Evolutionary conservation across 1,284 basidiomycete genomes (phyloP), one percentile per base, ranked within the genome.

Genomic region (Thelephora terrestris): DNA sequence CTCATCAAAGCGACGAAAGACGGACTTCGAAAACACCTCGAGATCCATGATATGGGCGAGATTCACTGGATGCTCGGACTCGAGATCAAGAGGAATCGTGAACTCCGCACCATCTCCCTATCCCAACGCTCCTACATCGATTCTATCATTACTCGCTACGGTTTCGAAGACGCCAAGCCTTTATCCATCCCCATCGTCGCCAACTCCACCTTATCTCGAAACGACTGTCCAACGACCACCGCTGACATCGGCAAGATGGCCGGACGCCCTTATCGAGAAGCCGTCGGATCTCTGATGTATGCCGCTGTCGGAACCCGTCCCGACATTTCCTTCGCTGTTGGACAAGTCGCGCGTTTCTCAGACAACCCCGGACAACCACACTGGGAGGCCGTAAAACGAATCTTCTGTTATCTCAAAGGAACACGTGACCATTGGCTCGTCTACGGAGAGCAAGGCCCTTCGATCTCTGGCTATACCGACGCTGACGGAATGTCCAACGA

Each of bases 381-480:
- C 53, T 72, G 66, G 65, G 58, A 59, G 1, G 65, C 67, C 0
- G 64, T 65, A 0, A 64, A 68, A 12, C 60, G 61, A 4, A 60
- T 73, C 5, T 56, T 74, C 0, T 59, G 60, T 0, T 76, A 76
- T 52, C 61, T 76, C 1, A 62, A 65, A n/a, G 65, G 66, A 3
- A 71, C 73, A 0, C 42, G 53, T 5, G 39, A 59, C 14, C 45
- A 64, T 12, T 55, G 57, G 34, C 59, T 73, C 17, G 49, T 52
- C 16, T 59, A 68, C 3, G 60, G 65, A 5, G 61, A 64, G 4
- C 29, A 21, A 2, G 39, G 47, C 4, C 39, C 34, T 3, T 38
- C 48, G 4, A 57, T 74, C 0, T 16, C 58, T 7, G 71, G 66
- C 0, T 76, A 61, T 52, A 61, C 64, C 1, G 73, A 78, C 53